Conservation (phyloP, 257 asterid species). For the Solanum ahanhuiri region DNA sequence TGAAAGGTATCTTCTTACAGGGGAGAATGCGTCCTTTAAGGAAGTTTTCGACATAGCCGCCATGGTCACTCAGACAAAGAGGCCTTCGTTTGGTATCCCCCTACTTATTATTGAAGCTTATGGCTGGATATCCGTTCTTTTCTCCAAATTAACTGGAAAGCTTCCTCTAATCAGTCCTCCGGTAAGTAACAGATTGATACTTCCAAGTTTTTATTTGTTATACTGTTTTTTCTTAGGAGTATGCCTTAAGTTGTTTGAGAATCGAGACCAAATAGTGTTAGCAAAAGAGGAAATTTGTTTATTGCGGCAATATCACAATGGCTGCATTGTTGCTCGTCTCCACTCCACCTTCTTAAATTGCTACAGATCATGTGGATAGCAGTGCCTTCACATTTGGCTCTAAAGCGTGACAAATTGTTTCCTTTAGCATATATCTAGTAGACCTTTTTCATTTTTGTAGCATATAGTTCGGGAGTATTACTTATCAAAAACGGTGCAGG, state of each 20-base stretch:
- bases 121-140: constrained; percentile 56
- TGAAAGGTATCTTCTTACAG: constrained; percentile 85
- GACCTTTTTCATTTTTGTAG: neutral
- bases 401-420: neutral
- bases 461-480: neutral
- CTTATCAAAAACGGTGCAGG: neutral
- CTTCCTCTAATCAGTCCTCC: constrained; percentile 92
- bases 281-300: neutral
- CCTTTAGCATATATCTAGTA: neutral
- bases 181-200: constrained; percentile 28
- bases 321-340: neutral
- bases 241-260: neutral
- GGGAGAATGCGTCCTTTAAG: constrained; percentile 87
- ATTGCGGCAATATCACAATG: neutral
- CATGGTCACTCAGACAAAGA: constrained; percentile 47
- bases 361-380: neutral
- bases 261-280: neutral
- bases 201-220: neutral
- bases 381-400: neutral
- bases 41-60: constrained; percentile 72
- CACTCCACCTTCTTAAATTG: neutral
- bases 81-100: constrained; percentile 61
- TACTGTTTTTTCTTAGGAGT: neutral
- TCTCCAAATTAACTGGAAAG: constrained; percentile 69
- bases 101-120: constrained; percentile 37